These are phyloP conservation scores for Yamadazyma oceani DNA, from an alignment of 1,139 yeast genomes.

Conservation along the genomic window DNA sequence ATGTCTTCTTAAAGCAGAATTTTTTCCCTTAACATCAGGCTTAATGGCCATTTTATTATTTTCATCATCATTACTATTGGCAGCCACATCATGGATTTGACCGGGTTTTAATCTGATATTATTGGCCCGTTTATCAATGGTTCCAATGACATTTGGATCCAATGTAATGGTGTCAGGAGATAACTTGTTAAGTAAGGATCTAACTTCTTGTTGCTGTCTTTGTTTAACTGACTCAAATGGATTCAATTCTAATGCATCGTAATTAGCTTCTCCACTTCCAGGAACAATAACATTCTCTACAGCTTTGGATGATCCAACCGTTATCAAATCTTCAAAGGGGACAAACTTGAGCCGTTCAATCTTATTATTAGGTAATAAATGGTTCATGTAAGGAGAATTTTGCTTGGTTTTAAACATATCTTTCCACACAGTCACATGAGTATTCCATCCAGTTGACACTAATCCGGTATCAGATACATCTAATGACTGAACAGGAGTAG, in stretches of 20 bases:
- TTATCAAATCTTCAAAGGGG: conserved; percentile 94
- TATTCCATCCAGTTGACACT: conserved; percentile 89
- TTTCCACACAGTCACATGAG: conserved; percentile 89
- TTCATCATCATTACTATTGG: conserved; percentile 32
- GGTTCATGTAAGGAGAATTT: conserved; percentile 88
- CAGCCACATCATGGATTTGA: conserved; percentile 49
- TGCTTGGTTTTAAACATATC: conserved; percentile 62
- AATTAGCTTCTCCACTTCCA: conserved; percentile 98
- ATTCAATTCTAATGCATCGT: conserved; percentile 88
- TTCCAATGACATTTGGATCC: conserved; percentile 87
- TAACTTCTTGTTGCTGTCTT: conserved; percentile 91
- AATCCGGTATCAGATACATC: conserved; percentile 88
- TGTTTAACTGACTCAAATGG: conserved; percentile 92
- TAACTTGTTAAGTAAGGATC: conserved; percentile 80
- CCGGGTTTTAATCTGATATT: conserved; percentile 63
- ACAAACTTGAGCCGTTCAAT: conserved; percentile 71
- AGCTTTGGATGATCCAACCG: conserved; percentile 82
- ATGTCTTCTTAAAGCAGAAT: conserved; percentile 78
- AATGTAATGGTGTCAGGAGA: conserved; percentile 90
- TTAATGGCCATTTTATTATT: conserved; percentile 39
- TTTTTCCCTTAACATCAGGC: conserved; percentile 73
- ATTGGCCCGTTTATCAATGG: conserved; percentile 71
- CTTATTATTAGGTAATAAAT: conserved; percentile 75
- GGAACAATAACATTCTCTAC: conserved; percentile 83
- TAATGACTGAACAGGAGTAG: conserved; percentile 81